phyloP scores from a whole-genome alignment of 768 basidiomycete species.

The Rhodosporidiobolus sp. region DNA sequence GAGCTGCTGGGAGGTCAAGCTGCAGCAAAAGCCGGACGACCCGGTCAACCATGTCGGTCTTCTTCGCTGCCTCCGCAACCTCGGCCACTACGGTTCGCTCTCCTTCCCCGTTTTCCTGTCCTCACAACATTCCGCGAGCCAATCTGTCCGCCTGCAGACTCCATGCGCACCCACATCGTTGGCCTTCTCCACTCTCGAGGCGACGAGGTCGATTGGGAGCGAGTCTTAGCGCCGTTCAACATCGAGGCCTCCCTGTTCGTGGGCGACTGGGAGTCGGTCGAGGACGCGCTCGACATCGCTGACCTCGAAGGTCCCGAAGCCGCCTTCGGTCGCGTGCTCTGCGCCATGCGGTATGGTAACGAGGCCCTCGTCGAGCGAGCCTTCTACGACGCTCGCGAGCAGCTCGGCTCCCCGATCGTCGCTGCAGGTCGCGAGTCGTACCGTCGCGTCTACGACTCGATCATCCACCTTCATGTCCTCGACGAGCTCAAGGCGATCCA shows the following conservation, averaged over 20 bases:
- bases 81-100: constrained; percentile 89
- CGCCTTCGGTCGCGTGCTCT: constrained; percentile 71
- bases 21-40: constrained; percentile 87
- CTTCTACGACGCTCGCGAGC: constrained; percentile 63
- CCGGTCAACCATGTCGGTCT: constrained; percentile 84
- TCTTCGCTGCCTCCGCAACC: constrained; percentile 80
- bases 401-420: constrained; percentile 74
- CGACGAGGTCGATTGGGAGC: constrained; percentile 78
- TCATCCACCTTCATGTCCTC: constrained; percentile 76
- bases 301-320: constrained; percentile 57
- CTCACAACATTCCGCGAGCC: background rate
- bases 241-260: constrained; percentile 95
- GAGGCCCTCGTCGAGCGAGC: constrained; percentile 54
- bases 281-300: constrained; percentile 52
- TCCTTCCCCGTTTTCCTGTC: background rate
- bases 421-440: constrained; percentile 79
- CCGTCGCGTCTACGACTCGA: constrained; percentile 78
- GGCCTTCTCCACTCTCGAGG: constrained; percentile 65
- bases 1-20: constrained; percentile 95
- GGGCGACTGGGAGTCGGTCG: constrained; percentile 84
- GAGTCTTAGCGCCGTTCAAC: constrained; percentile 72
- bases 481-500: constrained; percentile 72
- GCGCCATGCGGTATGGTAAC: constrained; percentile 69
- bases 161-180: constrained; percentile 85
- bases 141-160: constrained; percentile 59